Evolutionary conservation across 257 asterid species (phyloP).

Genomic region (Cruciata laevipes): DNA sequence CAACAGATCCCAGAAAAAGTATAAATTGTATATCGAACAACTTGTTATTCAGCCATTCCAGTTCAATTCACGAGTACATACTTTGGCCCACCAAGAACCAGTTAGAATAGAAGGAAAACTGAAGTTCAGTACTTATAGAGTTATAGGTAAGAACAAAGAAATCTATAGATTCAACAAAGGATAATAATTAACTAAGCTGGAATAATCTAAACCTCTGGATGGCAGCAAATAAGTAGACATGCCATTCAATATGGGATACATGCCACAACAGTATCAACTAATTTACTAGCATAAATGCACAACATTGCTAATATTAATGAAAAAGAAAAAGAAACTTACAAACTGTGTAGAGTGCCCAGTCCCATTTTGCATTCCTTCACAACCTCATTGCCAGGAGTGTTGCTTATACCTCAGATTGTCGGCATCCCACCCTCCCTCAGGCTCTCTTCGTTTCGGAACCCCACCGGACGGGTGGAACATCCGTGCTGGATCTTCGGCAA

Average conservation of each 20-base stretch:
- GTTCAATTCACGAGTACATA: neutral
- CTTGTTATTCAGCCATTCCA: neutral
- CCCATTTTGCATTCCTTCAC: neutral
- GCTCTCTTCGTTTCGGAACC: conserved; percentile 62
- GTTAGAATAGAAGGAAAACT: neutral
- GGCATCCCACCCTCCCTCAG: conserved; percentile 70
- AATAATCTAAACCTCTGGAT: neutral
- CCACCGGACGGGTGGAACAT: conserved; percentile 45
- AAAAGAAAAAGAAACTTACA: conserved; percentile 10
- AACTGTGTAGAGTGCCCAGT: neutral
- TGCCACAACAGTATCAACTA: neutral
- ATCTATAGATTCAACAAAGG: too few relatives aligned
- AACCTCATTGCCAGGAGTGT: conserved; percentile 48
- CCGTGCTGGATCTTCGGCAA: conserved; percentile 60
- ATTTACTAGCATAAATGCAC: neutral
- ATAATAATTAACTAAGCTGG: neutral
- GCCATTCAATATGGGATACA: neutral
- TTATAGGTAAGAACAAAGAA: too few relatives aligned
- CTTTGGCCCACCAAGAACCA: neutral
- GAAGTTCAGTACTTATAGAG: too few relatives aligned
- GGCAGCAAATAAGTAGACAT: neutral
- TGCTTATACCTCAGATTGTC: conserved; percentile 69
- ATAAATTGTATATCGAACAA: neutral
- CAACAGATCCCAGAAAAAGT: neutral
- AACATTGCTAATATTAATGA: neutral